Conservation (phyloP, 73 alveolate genomes). For the Vitrella brassicaformis region DNA sequence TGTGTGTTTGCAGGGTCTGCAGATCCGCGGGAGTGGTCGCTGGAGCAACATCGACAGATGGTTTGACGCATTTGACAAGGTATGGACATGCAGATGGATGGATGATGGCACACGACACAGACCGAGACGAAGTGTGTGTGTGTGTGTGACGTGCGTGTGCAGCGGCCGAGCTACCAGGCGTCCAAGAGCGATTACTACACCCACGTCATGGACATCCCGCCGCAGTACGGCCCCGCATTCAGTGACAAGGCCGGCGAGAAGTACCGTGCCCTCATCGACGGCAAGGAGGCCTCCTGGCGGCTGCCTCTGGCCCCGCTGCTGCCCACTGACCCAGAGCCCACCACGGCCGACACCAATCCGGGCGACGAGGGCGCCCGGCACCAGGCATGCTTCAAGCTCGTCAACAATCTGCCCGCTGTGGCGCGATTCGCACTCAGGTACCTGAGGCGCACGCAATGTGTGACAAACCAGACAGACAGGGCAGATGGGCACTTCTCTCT, state of each 20-base stretch:
- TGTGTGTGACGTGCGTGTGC: conserved; percentile 7
- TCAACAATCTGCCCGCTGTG: too few relatives aligned
- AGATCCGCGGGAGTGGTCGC: neutral
- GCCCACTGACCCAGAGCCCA: neutral
- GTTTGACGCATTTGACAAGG: conserved; percentile 13
- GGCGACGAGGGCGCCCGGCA: neutral
- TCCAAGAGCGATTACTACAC: conserved; percentile 36
- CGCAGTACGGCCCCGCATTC: conserved; percentile 33
- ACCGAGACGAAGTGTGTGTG: neutral
- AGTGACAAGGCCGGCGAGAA: conserved; percentile 1
- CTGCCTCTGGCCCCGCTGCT: neutral
- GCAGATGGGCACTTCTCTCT: neutral
- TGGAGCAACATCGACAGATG: neutral
- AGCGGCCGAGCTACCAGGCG: conserved; percentile 33
- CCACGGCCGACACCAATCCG: neutral
- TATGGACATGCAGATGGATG: neutral
- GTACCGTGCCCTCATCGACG: neutral
- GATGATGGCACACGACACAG: neutral
- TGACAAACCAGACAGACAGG: too few relatives aligned
- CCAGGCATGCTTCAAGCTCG: too few relatives aligned
- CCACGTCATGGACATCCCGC: conserved; percentile 36
- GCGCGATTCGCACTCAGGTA: too few relatives aligned
- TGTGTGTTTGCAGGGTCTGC: neutral
- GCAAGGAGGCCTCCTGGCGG: neutral
- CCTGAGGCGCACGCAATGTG: too few relatives aligned